Percentiles rank a stretch among this genome's conserved stretches.
Conservation (phyloP, 192 early-diverging fungal species). For the Linnemannia exigua region DNA sequence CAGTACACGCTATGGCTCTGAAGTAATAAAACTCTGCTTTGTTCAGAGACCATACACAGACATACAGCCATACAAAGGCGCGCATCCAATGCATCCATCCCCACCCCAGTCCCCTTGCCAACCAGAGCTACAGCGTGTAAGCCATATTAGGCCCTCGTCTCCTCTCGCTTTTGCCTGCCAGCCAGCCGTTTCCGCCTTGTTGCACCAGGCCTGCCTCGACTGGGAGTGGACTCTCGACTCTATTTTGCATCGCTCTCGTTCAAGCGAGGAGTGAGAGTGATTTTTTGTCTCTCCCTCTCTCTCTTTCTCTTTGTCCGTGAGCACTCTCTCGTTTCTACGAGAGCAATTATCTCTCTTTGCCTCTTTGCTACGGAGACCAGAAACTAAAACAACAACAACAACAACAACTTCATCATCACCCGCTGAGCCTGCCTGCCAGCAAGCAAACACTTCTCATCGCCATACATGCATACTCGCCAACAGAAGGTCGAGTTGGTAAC, state of each 20-base stretch:
- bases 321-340: not conserved
- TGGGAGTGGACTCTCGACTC: not conserved
- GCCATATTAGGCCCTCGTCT: no score
- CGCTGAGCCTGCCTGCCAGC: conserved; percentile 3
- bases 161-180: no score
- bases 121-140: no score
- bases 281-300: not conserved
- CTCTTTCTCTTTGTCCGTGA: not conserved
- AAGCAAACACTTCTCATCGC: not conserved
- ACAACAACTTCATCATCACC: no score
- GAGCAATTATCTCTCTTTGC: conserved; percentile 3
- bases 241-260: not conserved
- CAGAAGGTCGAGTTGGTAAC: no score
- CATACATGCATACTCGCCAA: not conserved
- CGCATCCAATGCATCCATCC: no score
- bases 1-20: no score
- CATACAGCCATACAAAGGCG: no score
- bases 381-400: not conserved
- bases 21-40: not conserved
- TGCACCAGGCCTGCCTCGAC: no score
- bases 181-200: no score
- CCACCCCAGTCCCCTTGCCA: no score
- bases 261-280: not conserved
- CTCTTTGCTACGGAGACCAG: not conserved
- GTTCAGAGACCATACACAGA: no score